A percentile compares a stretch with the other conserved stretches of the same genome.
Conservation (phyloP, 768 basidiomycete genomes). For the Mycena vulgaris region DNA sequence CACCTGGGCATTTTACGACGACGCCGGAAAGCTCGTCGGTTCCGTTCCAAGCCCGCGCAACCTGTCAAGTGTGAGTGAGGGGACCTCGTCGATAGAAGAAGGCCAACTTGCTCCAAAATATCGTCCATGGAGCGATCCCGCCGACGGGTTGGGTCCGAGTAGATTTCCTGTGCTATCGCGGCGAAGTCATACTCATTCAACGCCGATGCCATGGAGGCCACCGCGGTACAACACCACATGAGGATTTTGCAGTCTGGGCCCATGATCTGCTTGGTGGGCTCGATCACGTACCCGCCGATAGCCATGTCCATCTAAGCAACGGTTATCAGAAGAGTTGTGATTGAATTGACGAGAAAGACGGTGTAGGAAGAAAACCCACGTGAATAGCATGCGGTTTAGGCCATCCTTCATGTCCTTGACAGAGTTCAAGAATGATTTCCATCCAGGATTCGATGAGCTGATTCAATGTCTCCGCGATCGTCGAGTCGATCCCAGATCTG, state of each 20-base stretch:
- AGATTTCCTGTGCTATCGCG: conserved; percentile 20
- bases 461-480: background rate
- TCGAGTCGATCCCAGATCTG: background rate
- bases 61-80: background rate
- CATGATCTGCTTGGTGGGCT: conserved; percentile 25
- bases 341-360: too few species aligned
- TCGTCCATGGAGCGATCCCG: conserved; percentile 15
- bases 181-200: conserved; percentile 23
- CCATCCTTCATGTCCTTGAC: conserved; percentile 16
- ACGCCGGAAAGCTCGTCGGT: conserved; percentile 23
- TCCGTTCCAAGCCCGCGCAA: conserved; percentile 22
- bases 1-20: conserved; percentile 17
- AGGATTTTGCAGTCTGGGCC: too few species aligned
- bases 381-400: conserved; percentile 30
- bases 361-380: background rate
- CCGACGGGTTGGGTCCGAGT: conserved; percentile 22
- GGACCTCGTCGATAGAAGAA: background rate
- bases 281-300: conserved; percentile 15
- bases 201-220: background rate
- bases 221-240: background rate
- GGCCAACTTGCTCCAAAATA: conserved; percentile 8
- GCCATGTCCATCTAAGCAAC: conserved; percentile 20
- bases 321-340: too few species aligned
- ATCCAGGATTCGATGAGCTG: conserved; percentile 26
- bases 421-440: background rate